Evolutionary conservation across 148 eudicot species (phyloP).

Genomic region (Vaccinium corymbosum): DNA sequence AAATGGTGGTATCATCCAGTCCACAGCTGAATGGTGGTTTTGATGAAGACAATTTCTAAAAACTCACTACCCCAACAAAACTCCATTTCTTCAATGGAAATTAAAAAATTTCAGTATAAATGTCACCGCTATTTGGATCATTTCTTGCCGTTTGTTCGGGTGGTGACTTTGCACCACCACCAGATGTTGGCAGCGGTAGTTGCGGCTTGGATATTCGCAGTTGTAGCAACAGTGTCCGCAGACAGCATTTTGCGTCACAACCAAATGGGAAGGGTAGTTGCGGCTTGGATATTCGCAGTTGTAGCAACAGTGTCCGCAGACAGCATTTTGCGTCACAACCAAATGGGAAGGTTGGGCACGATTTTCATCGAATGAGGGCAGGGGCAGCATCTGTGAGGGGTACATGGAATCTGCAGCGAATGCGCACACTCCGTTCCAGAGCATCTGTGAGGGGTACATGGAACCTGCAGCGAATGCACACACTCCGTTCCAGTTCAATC

Average conservation of each 20-base stretch:
- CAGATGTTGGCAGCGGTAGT: slow-evolving; percentile 30
- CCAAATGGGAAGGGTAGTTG: slow-evolving; percentile 33
- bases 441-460: slow-evolving; percentile 15
- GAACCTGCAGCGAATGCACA: too few relatives aligned
- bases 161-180: slow-evolving; percentile 32
- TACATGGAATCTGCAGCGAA: too few relatives aligned
- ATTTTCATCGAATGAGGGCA: slow-evolving; percentile 44
- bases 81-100: too few relatives aligned
- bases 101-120: slow-evolving; percentile 43
- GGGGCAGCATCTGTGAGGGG: slow-evolving; percentile 27
- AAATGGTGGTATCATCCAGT: too few relatives aligned
- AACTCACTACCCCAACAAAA: too few relatives aligned
- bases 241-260: slow-evolving; percentile 45
- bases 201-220: slow-evolving; percentile 14
- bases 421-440: too few relatives aligned
- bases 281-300: slow-evolving; percentile 17
- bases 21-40: too few relatives aligned
- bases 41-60: too few relatives aligned
- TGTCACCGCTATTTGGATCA: slow-evolving; percentile 44
- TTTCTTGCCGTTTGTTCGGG: slow-evolving; percentile 38
- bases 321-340: slow-evolving; percentile 47
- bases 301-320: slow-evolving; percentile 42
- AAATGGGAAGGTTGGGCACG: slow-evolving; percentile 49
- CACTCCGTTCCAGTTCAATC: too few relatives aligned
- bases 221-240: slow-evolving; percentile 43